phyloP scores from a whole-genome alignment of 352 stramenopile species.

The Elongisporangium prolatum region DNA sequence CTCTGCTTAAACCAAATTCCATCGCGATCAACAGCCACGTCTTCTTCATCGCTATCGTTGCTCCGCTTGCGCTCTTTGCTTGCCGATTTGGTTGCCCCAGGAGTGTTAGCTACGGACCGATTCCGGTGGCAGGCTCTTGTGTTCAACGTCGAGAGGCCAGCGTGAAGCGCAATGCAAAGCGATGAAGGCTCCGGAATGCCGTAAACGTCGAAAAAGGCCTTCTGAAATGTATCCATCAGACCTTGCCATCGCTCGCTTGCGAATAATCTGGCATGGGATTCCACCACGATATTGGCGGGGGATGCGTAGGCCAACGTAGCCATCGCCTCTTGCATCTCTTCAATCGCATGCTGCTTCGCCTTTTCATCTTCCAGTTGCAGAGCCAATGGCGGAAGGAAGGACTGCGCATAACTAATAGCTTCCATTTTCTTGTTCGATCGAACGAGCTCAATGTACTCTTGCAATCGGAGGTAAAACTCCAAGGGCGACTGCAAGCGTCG shows the following conservation, averaged over 20 bases:
- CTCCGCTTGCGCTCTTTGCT: conserved; percentile 4
- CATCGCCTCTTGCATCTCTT: conserved; percentile 67
- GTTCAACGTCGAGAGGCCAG: conserved; percentile 70
- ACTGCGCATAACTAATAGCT: conserved; percentile 64
- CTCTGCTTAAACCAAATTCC: conserved; percentile 17
- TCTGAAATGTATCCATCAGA: conserved; percentile 53
- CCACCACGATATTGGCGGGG: conserved; percentile 53
- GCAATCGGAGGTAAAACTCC: conserved; percentile 70
- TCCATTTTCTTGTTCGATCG: conserved; percentile 62
- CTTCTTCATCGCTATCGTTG: conserved; percentile 17
- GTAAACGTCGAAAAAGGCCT: conserved; percentile 65
- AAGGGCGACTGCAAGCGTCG: conserved; percentile 62
- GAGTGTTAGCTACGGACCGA: conserved; percentile 22
- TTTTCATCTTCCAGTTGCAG: conserved; percentile 58
- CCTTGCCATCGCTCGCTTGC: conserved; percentile 46
- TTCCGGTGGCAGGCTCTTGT: conserved; percentile 61
- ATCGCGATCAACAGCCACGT: not conserved
- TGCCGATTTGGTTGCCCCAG: conserved; percentile 27
- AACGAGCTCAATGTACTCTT: conserved; percentile 81
- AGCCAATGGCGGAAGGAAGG: conserved; percentile 54
- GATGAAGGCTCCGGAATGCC: conserved; percentile 62
- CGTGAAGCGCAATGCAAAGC: conserved; percentile 58
- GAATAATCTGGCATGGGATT: conserved; percentile 63
- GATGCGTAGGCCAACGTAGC: conserved; percentile 66
- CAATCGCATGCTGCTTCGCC: conserved; percentile 45